Percentiles rank a stretch among this genome's conserved stretches.
phyloP scores from a whole-genome alignment of 1,284 basidiomycete species.

The Irpex rosettiformis region DNA sequence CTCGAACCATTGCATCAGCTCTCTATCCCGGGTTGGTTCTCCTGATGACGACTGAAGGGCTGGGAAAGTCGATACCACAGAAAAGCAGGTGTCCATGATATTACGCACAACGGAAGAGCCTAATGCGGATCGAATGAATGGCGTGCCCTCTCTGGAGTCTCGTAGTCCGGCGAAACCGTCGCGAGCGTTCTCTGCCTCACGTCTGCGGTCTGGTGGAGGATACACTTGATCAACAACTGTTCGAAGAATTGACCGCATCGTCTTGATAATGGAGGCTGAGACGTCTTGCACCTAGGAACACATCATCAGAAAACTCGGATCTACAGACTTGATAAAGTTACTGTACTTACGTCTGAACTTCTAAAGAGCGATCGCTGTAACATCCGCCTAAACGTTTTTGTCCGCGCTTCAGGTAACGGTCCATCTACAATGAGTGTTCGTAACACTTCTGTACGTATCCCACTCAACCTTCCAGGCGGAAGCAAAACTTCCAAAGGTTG shows the following conservation, averaged over 20 bases:
- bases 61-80: slow-evolving; percentile 55
- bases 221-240: not conserved
- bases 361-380: slow-evolving; percentile 60
- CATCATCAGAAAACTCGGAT: not conserved
- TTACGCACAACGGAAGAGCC: slow-evolving; percentile 24
- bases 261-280: slow-evolving; percentile 36
- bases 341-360: slow-evolving; percentile 51
- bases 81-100: slow-evolving; percentile 46
- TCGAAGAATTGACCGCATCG: slow-evolving; percentile 36
- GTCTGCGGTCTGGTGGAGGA: not conserved
- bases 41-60: slow-evolving; percentile 53
- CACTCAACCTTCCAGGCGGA: slow-evolving; percentile 59
- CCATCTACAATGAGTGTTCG: slow-evolving; percentile 29
- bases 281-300: slow-evolving; percentile 50
- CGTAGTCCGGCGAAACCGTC: slow-evolving; percentile 68
- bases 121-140: slow-evolving; percentile 26
- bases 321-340: not conserved
- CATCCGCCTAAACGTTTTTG: slow-evolving; percentile 19
- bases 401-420: slow-evolving; percentile 10
- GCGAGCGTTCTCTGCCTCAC: slow-evolving; percentile 34
- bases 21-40: slow-evolving; percentile 59
- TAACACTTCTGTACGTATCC: slow-evolving; percentile 58
- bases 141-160: slow-evolving; percentile 32
- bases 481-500: slow-evolving; percentile 55
- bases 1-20: slow-evolving; percentile 58